Percentiles rank a stretch among this genome's conserved stretches.
Conservation (phyloP, 2,329 filamentous ascomycete species). For the Thelonectria discophora region DNA sequence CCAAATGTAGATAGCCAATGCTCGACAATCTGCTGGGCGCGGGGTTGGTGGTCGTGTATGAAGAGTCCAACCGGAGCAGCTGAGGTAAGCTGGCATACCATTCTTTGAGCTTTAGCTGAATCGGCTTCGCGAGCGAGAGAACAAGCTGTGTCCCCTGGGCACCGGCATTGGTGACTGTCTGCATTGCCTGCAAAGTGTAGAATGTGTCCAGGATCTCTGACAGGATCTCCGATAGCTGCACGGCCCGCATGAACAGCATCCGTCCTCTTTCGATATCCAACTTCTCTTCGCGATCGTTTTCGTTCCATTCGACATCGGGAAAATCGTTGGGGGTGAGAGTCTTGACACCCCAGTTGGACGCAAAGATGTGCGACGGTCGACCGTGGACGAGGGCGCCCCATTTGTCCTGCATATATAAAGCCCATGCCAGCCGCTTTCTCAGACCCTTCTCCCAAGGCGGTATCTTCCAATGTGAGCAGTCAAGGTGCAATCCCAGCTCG, state of each 20-base stretch:
- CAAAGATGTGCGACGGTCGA: conserved; percentile 78
- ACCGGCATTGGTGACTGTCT: conserved; percentile 72
- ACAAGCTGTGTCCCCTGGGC: conserved; percentile 76
- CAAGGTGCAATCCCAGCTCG: conserved; percentile 87
- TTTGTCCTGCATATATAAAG: conserved; percentile 91
- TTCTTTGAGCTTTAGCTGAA: conserved; percentile 83
- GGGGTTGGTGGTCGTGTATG: conserved; percentile 48
- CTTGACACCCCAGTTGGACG: conserved; percentile 79
- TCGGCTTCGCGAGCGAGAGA: conserved; percentile 79
- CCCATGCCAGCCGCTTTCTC: conserved; percentile 88
- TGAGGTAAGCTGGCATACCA: conserved; percentile 79
- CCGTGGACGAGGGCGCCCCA: conserved; percentile 89
- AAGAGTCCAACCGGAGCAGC: conserved; percentile 72
- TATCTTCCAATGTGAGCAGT: conserved; percentile 88
- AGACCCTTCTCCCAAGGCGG: conserved; percentile 87
- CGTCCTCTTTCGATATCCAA: conserved; percentile 73
- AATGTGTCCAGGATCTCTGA: conserved; percentile 85
- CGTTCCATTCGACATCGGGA: conserved; percentile 74
- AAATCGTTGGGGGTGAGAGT: conserved; percentile 74
- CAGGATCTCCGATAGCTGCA: conserved; percentile 77
- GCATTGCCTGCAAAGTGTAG: conserved; percentile 81
- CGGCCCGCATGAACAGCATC: conserved; percentile 78
- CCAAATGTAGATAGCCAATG: conserved; percentile 84
- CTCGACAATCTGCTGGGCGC: conserved; percentile 62
- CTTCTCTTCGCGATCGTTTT: conserved; percentile 68